A percentile compares a stretch with the other conserved stretches of the same genome.
Conservation (phyloP, 805 yeast genomes). For the Spathaspora sp. region DNA sequence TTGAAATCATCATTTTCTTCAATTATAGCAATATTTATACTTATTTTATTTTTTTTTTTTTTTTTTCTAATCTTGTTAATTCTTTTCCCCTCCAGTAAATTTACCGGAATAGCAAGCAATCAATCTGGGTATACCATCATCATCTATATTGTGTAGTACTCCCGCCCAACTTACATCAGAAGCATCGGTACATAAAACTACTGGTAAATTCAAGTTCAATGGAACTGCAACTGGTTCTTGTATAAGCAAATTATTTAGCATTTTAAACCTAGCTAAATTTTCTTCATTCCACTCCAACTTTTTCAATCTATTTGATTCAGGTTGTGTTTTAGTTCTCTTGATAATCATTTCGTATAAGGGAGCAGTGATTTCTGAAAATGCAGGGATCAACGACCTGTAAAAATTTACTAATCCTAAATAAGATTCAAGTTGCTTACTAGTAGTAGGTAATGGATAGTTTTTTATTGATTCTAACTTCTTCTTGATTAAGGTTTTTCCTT, state of each 20-base stretch:
- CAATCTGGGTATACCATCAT: not conserved
- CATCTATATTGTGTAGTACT: constrained; percentile 12
- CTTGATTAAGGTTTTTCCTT: not conserved
- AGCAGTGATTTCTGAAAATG: not conserved
- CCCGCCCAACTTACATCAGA: constrained; percentile 10
- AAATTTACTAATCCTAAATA: constrained; percentile 1
- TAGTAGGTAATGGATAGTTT: not conserved
- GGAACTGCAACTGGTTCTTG: not conserved
- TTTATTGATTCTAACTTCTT: not conserved
- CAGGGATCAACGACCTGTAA: not conserved
- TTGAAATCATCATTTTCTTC: not conserved
- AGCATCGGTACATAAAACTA: not conserved
- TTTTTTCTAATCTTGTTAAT: constrained; percentile 1
- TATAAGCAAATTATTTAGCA: not conserved
- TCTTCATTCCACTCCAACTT: not conserved
- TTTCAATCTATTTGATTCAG: no score
- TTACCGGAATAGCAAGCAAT: constrained; percentile 3
- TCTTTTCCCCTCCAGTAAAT: not conserved
- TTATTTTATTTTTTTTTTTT: not conserved
- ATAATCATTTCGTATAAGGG: not conserved
- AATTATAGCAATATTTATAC: no score
- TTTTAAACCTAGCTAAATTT: not conserved
- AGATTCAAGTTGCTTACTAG: not conserved
- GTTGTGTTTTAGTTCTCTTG: not conserved
- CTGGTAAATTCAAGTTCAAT: not conserved